Conservation (phyloP, 108 stramenopile genomes). For the Skeletonema tropicum region DNA sequence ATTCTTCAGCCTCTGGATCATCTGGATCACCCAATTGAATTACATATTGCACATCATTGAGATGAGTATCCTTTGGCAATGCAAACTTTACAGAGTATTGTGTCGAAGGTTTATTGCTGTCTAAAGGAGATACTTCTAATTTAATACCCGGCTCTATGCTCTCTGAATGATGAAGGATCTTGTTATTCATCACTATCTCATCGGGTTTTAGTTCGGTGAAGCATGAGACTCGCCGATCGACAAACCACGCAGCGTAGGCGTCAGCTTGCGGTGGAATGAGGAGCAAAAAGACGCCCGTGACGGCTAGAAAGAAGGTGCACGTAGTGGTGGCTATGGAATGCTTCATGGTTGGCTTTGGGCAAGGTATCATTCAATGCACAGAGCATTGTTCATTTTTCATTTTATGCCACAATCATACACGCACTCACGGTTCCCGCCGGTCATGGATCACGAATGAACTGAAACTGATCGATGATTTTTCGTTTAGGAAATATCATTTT, state of each 20-base stretch:
- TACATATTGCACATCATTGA: constrained; percentile 63
- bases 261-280: background rate
- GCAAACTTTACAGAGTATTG: constrained; percentile 40
- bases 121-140: constrained; percentile 38
- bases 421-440: no score
- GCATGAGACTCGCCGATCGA: constrained; percentile 40
- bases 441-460: no score
- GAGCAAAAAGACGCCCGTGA: background rate
- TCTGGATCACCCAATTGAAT: constrained; percentile 49
- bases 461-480: no score
- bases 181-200: constrained; percentile 80
- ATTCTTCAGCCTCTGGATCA: background rate
- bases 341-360: no score
- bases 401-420: no score
- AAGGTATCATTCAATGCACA: no score
- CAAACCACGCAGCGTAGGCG: constrained; percentile 46
- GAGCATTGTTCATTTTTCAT: no score
- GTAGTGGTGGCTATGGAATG: no score
- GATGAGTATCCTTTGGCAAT: constrained; percentile 35
- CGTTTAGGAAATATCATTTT: no score
- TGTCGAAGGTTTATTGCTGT: constrained; percentile 1
- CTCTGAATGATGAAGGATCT: constrained; percentile 46
- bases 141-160: constrained; percentile 53
- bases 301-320: no score
- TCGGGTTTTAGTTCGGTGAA: constrained; percentile 54